Conservation (phyloP, 768 basidiomycete species). For the Leccinum broughii region DNA sequence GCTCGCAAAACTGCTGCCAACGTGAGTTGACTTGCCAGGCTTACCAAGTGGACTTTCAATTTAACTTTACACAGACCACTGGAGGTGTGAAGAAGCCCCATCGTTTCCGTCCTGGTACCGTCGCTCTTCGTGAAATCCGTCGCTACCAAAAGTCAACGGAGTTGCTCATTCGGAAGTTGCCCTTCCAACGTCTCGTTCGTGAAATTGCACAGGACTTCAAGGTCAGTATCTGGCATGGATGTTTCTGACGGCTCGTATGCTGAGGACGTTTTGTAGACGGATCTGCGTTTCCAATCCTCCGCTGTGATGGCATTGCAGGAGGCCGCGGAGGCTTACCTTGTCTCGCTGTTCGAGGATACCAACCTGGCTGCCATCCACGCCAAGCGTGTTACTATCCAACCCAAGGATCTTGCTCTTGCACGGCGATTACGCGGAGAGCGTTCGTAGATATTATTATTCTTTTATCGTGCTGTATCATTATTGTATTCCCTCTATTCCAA, state of each 20-base stretch:
- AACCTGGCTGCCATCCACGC: conserved; percentile 1
- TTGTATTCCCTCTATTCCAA: conserved; percentile 8
- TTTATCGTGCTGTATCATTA: conserved; percentile 18
- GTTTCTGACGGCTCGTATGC: neutral
- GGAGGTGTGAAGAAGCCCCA: conserved; percentile 96
- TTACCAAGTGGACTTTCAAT: neutral
- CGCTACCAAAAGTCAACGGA: conserved; percentile 90
- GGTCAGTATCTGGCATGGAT: neutral
- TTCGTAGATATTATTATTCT: conserved; percentile 40
- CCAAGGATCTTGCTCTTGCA: conserved; percentile 2
- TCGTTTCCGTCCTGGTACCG: conserved; percentile 81
- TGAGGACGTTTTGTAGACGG: conserved; percentile 45
- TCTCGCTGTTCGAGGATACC: neutral
- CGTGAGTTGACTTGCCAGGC: conserved; percentile 31
- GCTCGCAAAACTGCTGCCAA: conserved; percentile 48
- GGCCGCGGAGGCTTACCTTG: neutral
- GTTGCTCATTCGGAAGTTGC: conserved; percentile 82
- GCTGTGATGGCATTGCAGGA: conserved; percentile 80
- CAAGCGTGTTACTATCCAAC: conserved; percentile 1
- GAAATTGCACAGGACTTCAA: neutral
- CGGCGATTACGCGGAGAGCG: conserved; percentile 78
- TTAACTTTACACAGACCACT: conserved; percentile 44
- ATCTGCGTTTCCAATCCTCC: conserved; percentile 88
- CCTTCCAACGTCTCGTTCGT: conserved; percentile 26
- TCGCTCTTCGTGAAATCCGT: conserved; percentile 87